phyloP scores from a whole-genome alignment of 2,329 filamentous ascomycete species.

The Golovinomyces cichoracearum region DNA sequence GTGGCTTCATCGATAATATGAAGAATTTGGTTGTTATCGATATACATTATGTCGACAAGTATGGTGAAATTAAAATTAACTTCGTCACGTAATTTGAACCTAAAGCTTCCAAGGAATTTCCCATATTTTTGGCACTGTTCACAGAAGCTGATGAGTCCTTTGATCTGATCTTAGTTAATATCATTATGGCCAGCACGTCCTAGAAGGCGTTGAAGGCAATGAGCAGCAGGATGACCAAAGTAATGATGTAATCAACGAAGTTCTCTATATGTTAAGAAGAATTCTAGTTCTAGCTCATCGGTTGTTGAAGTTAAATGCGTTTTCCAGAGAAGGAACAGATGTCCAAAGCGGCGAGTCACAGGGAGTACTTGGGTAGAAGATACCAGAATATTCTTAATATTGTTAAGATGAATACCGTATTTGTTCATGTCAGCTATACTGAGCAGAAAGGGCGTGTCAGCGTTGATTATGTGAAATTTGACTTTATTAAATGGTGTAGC shows the following conservation, averaged over 20 bases:
- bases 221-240: neutral
- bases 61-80: neutral
- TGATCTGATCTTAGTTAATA: neutral
- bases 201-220: neutral
- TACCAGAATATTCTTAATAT: neutral
- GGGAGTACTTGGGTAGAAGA: neutral
- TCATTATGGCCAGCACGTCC: neutral
- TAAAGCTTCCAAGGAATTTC: neutral
- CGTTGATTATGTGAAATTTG: neutral
- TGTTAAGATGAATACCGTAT: neutral
- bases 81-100: neutral
- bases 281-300: neutral
- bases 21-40: neutral
- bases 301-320: neutral
- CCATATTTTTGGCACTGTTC: neutral
- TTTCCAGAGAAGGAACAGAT: slow-evolving; percentile 1
- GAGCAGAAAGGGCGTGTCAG: neutral
- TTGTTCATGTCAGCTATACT: neutral
- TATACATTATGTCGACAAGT: neutral
- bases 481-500: neutral
- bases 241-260: neutral
- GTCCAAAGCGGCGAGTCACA: neutral
- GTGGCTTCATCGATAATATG: neutral
- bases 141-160: neutral
- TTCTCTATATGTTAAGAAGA: neutral